Conservation (phyloP, 176 grass and related monocot genomes). For the Musa schizocarpa region DNA sequence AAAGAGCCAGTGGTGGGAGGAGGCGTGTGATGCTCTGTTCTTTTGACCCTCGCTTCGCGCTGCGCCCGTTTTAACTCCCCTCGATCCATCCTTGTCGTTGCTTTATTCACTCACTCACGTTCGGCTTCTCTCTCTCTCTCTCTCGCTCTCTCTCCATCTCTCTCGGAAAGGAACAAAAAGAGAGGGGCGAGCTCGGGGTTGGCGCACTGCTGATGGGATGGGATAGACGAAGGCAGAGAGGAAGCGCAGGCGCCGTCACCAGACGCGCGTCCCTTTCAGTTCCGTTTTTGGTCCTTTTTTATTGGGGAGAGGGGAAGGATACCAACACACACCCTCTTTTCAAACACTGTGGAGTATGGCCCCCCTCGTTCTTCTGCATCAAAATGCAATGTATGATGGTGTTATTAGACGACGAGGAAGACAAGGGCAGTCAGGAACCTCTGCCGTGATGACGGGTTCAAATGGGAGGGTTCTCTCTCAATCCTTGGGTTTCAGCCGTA, state of each 20-base stretch:
- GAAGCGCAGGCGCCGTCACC: conserved; percentile 2
- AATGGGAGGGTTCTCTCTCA: too few species aligned
- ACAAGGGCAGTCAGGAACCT: too few species aligned
- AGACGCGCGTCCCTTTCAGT: conserved; percentile 15
- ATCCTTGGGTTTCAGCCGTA: too few species aligned
- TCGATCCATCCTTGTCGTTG: background rate
- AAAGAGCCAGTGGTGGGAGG: background rate
- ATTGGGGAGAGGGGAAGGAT: background rate
- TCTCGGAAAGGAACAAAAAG: conserved; percentile 3
- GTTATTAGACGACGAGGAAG: background rate
- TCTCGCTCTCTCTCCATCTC: too few species aligned
- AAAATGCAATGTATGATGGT: background rate
- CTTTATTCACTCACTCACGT: background rate
- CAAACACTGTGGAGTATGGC: background rate
- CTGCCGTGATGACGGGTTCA: too few species aligned
- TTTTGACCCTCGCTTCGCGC: background rate
- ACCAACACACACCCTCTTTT: background rate
- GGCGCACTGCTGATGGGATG: background rate
- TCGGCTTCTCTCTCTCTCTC: background rate
- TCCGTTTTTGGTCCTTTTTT: background rate
- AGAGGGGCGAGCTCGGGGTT: background rate
- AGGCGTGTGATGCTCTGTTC: background rate
- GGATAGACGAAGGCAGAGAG: background rate
- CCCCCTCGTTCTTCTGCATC: background rate
- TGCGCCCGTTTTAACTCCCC: background rate